Evolutionary conservation across 2,329 filamentous ascomycete species (phyloP).

Genomic region (Claviceps africana): DNA sequence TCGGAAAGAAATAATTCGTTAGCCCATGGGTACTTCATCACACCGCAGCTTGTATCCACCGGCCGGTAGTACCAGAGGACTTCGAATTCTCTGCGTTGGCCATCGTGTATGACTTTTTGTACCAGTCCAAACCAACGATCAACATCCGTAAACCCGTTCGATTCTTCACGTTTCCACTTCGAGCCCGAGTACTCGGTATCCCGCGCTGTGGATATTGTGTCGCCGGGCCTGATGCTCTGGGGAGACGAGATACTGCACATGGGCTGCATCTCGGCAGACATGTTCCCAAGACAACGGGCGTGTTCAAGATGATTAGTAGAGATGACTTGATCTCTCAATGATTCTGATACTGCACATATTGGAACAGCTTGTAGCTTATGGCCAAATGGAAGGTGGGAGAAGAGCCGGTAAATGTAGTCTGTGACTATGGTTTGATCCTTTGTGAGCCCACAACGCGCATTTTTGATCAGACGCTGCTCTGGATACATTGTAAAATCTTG

Average conservation of each 20-base stretch:
- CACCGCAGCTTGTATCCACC: conserved; percentile 53
- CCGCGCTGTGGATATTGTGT: conserved; percentile 34
- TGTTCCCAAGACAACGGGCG: background rate
- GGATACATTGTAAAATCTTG: conserved; percentile 21
- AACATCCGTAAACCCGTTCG: conserved; percentile 27
- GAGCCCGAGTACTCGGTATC: conserved; percentile 33
- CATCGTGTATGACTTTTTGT: conserved; percentile 33
- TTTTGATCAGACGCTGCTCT: conserved; percentile 8
- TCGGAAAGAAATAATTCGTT: conserved; percentile 69
- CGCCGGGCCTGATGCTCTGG: conserved; percentile 26
- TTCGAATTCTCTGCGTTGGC: conserved; percentile 35
- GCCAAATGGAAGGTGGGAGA: conserved; percentile 48
- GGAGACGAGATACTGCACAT: background rate
- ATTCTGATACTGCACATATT: conserved; percentile 13
- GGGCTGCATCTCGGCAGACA: background rate
- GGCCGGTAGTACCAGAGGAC: conserved; percentile 65
- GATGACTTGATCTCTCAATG: conserved; percentile 16
- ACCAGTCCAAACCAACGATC: conserved; percentile 60
- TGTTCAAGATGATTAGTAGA: conserved; percentile 15
- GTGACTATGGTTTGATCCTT: conserved; percentile 49
- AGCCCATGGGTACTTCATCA: conserved; percentile 51
- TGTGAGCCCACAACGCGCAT: background rate
- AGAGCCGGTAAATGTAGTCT: conserved; percentile 50
- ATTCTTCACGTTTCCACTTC: conserved; percentile 39
- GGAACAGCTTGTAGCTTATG: conserved; percentile 29